Percentiles rank a stretch among this genome's conserved stretches.
These are phyloP conservation scores for Metroxylon sagu DNA, from an alignment of 176 grass and related monocot genomes.

Conservation along the genomic window DNA sequence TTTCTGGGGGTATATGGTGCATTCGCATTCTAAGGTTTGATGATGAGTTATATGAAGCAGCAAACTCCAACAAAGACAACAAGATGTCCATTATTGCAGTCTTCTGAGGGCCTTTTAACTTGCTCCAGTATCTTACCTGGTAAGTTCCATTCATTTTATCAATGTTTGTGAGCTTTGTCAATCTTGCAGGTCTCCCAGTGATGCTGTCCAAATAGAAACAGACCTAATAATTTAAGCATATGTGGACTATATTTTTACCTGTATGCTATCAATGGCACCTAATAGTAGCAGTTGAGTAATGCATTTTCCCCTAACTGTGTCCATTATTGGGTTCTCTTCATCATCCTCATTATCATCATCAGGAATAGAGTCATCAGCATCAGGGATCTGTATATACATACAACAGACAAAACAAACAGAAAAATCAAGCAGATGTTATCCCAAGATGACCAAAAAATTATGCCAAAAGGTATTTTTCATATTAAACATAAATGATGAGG, in stretches of 20 bases:
- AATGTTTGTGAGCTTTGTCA: constrained; percentile 12
- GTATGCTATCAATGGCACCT: constrained; percentile 88
- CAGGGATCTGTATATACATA: constrained; percentile 44
- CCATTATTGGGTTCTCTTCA: constrained; percentile 66
- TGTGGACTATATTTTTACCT: constrained; percentile 38
- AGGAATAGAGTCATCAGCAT: constrained; percentile 32
- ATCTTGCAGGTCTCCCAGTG: no score
- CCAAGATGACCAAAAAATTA: no score
- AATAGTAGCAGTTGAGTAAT: constrained; percentile 88
- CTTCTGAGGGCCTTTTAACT: constrained; percentile 60
- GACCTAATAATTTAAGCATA: neutral
- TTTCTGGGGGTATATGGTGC: constrained; percentile 81
- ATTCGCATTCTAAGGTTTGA: constrained; percentile 91
- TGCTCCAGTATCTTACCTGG: constrained; percentile 89
- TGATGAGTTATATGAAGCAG: constrained; percentile 89
- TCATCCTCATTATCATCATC: constrained; percentile 60
- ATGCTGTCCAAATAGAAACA: constrained; percentile 5
- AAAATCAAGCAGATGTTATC: neutral
- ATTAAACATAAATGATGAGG: no score
- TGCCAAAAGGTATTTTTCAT: no score
- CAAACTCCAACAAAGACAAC: constrained; percentile 91
- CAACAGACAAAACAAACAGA: constrained; percentile 8
- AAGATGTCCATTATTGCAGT: constrained; percentile 88
- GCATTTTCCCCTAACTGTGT: constrained; percentile 93
- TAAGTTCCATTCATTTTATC: constrained; percentile 18